A percentile compares a stretch with the other conserved stretches of the same genome.
phyloP scores from a whole-genome alignment of 2,329 filamentous ascomycete genomes.

The Pestalotiopsis sp. region DNA sequence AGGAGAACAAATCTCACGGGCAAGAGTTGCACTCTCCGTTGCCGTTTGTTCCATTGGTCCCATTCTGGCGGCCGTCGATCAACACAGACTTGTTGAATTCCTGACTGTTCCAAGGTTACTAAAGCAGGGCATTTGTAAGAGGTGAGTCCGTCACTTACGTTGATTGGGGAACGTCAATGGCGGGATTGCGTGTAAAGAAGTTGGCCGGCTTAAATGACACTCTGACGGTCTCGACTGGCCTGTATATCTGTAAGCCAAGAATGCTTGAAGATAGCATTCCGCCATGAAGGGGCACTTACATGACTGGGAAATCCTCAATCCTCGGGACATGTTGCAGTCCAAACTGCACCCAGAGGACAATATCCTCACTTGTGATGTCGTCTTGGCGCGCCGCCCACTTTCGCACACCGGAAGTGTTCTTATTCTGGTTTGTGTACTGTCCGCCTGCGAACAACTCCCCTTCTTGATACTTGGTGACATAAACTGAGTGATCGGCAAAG shows the following conservation, averaged over 20 bases:
- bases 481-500: conserved; percentile 9
- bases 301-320: conserved; percentile 10
- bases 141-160: neutral
- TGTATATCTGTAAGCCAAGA: neutral
- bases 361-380: conserved; percentile 2
- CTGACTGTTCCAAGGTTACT: neutral
- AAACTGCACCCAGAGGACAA: conserved; percentile 8
- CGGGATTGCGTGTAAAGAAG: conserved; percentile 11
- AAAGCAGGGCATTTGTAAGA: neutral
- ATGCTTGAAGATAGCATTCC: neutral
- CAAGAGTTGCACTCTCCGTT: neutral
- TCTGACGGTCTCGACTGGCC: conserved; percentile 10
- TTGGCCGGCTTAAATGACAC: conserved; percentile 8
- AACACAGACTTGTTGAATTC: conserved; percentile 8
- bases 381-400: conserved; percentile 8
- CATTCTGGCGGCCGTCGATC: conserved; percentile 3
- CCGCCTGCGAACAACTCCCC: conserved; percentile 6
- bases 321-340: conserved; percentile 7
- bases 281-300: neutral
- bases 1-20: neutral
- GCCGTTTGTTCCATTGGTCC: neutral
- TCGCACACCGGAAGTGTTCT: conserved; percentile 3
- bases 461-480: conserved; percentile 11
- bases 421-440: conserved; percentile 11
- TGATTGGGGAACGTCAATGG: conserved; percentile 8